phyloP scores from a whole-genome alignment of 1,284 basidiomycete species.

The Sporisorium sorghi region DNA sequence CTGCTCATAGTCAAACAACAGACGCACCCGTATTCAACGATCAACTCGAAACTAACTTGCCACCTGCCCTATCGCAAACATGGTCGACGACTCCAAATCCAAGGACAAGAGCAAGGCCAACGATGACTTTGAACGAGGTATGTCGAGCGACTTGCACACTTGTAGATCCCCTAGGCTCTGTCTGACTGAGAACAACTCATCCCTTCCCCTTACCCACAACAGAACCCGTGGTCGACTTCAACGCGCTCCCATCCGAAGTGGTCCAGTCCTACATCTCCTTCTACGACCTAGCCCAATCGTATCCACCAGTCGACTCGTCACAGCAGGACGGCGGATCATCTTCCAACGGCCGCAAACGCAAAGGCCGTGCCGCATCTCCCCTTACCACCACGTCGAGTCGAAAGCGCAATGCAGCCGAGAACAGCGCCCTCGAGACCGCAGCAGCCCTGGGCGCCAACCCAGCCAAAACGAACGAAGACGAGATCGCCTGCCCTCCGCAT shows the following conservation, averaged over 20 bases:
- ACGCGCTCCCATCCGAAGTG: conserved; percentile 48
- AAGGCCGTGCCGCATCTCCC: conserved; percentile 33
- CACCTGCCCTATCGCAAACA: background rate
- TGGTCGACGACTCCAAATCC: conserved; percentile 36
- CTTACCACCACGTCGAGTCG: conserved; percentile 13
- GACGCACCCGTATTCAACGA: background rate
- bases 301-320: conserved; percentile 50
- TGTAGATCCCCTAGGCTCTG: too few species aligned
- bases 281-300: conserved; percentile 54
- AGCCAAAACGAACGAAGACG: conserved; percentile 35
- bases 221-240: conserved; percentile 58
- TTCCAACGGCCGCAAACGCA: conserved; percentile 37
- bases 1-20: background rate
- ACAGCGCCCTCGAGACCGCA: conserved; percentile 31
- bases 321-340: conserved; percentile 13
- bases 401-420: conserved; percentile 36
- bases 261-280: conserved; percentile 58
- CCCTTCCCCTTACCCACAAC: background rate
- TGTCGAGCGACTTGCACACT: too few species aligned
- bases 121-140: conserved; percentile 41
- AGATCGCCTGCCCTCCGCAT: conserved; percentile 52
- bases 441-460: conserved; percentile 15
- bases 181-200: background rate
- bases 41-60: background rate
- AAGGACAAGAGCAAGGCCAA: conserved; percentile 34